Conservation (phyloP, 148 eudicot species). For the Rhododendron vialii region DNA sequence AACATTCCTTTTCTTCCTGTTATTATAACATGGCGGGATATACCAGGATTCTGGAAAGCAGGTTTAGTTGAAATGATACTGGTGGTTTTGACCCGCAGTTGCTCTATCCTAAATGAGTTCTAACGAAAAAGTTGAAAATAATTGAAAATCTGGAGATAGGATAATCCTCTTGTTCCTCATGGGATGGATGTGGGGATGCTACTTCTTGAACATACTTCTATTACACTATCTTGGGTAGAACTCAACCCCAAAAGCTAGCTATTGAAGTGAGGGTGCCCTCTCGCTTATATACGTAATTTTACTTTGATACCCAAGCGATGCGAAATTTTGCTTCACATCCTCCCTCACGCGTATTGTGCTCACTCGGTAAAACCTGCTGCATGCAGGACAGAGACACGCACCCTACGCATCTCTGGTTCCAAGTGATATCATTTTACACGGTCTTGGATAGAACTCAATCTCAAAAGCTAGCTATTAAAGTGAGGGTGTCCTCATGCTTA, state of each 20-base stretch:
- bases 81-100: neutral
- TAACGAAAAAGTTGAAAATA: neutral
- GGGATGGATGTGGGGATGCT: neutral
- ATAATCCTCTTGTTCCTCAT: neutral
- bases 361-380: too few species aligned
- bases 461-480: too few species aligned
- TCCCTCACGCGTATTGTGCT: too few species aligned
- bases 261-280: neutral
- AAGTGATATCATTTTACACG: too few species aligned
- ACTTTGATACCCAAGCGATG: neutral
- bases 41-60: neutral
- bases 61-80: neutral
- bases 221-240: too few species aligned
- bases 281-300: too few species aligned
- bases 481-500: neutral
- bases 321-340: too few species aligned
- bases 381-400: too few species aligned
- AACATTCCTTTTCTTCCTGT: neutral
- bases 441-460: neutral
- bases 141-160: neutral
- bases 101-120: neutral
- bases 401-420: too few species aligned
- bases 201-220: neutral
- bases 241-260: neutral
- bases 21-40: neutral